These are phyloP conservation scores for Camellia oleifera DNA, from an alignment of 179 eudicot genomes.

Conservation along the genomic window DNA sequence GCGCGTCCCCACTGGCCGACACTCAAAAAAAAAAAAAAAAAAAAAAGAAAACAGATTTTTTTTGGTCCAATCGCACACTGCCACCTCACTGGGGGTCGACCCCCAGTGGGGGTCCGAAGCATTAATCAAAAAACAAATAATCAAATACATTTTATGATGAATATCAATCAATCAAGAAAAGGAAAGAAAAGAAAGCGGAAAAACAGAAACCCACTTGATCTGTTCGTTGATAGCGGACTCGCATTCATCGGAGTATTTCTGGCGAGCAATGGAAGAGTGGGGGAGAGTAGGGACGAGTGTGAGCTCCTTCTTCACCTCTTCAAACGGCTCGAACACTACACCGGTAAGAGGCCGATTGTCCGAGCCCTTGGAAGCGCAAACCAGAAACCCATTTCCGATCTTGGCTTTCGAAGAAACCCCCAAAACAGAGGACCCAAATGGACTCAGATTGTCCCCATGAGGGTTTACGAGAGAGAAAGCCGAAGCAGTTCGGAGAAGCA, in stretches of 20 bases:
- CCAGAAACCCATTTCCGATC: slow-evolving; percentile 19
- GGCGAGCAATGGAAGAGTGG: slow-evolving; percentile 78
- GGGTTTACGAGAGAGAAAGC: slow-evolving; percentile 32
- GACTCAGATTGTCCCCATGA: slow-evolving; percentile 26
- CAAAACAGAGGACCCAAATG: slow-evolving; percentile 10
- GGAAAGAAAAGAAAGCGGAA: neutral
- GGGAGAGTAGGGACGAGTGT: slow-evolving; percentile 67
- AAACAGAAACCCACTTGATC: slow-evolving; percentile 16
- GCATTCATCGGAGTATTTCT: slow-evolving; percentile 50
- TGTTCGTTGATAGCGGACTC: slow-evolving; percentile 92
- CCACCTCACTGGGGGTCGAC: no score
- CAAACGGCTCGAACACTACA: slow-evolving; percentile 85
- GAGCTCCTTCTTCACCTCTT: slow-evolving; percentile 92
- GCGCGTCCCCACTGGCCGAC: no score
- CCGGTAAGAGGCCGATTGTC: slow-evolving; percentile 56
- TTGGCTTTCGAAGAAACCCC: slow-evolving; percentile 14
- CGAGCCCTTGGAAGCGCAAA: slow-evolving; percentile 39
- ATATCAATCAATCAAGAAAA: neutral
- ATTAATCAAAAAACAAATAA: no score
- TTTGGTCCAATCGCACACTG: no score
- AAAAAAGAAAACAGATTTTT: no score
- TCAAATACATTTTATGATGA: neutral
- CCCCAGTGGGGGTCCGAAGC: no score
- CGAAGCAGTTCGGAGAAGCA: slow-evolving; percentile 59
- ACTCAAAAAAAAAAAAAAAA: no score